Evolutionary conservation across 148 eudicot genomes (phyloP).

Genomic region (Limonium bicolor): DNA sequence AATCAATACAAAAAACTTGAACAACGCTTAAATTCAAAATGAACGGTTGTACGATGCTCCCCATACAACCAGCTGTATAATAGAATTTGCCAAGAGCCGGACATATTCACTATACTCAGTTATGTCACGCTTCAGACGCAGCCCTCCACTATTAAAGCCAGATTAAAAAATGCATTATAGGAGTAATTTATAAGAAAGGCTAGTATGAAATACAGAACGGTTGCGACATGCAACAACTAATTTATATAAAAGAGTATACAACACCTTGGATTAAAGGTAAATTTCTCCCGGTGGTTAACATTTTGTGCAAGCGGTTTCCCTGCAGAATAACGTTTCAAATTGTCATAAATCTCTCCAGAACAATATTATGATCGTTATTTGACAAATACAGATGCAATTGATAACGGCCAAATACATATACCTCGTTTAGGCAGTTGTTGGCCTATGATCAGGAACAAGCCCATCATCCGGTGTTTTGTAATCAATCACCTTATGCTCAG

Average conservation of each 20-base stretch:
- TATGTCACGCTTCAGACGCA: conserved; percentile 88
- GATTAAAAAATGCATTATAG: not conserved
- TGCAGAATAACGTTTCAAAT: no score
- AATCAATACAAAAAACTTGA: no score
- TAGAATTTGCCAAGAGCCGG: no score
- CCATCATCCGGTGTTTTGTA: conserved; percentile 85
- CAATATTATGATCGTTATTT: no score
- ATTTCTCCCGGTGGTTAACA: conserved; percentile 83
- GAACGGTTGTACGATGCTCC: no score
- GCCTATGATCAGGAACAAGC: conserved; percentile 77
- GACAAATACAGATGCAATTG: no score
- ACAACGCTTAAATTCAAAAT: no score
- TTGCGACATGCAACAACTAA: no score
- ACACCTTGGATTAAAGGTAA: conserved; percentile 87
- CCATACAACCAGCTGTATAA: no score
- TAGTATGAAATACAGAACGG: no score
- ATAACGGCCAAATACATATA: conserved; percentile 2
- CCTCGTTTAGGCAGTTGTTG: conserved; percentile 89
- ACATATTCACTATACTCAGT: conserved; percentile 88
- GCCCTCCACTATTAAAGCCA: conserved; percentile 45
- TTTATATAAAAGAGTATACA: no score
- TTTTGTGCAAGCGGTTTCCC: conserved; percentile 92
- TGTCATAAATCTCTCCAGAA: no score
- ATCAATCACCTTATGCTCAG: conserved; percentile 81
- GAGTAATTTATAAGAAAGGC: not conserved